Base-by-base conservation (phyloP, 2,329 filamentous ascomycete species). In the Fusarium heterosporum region DNA sequence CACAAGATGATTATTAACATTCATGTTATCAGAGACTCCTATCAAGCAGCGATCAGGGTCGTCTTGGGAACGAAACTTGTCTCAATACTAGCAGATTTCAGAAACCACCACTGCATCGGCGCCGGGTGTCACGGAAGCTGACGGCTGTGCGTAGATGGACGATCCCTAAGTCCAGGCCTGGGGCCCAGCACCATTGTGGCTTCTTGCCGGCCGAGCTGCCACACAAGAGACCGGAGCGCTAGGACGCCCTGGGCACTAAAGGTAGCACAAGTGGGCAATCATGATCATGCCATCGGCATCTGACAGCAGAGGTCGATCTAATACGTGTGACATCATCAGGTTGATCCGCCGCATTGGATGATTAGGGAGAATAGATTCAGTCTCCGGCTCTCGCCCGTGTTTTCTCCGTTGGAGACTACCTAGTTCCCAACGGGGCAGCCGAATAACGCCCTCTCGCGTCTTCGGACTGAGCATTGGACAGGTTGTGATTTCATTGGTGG, bases 61-160 rank as follows among this genome's bases (percentile, higher is more conserved):
- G 12, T 34, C 32, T 16, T 34, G 4, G 7, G 32, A 16, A 36
- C 34, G 16, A 36, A 36, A 36, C 34, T 22, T 10, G 32, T 28
- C 17, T 52, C 41, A 32, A 25, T 30, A 16, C 25, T 25, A 11
- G 39, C 54, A 34, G 29, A 10, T 41, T 42, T 55, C 42, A 55
- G 58, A 61, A 56, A 55, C 58, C 17, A 60, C 45, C 58, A 57
- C 32, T 46, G 22, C 26, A 49, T 64, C 46, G 58, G 48, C 63
- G 64, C 53, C 64, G 64, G 64, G 45, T 68, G 49, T 58, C 43
- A 43, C 63, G 58, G 64, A 67, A 67, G 60, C 45, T 63, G 59
- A 45, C 25, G 32, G 32, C 19, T 51, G 38, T 26, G 28, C 8
- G 8, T 46, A 17, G 30, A 59, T 61, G 50, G 49, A 42, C 50